phyloP scores from a whole-genome alignment of 495 filamentous ascomycete species.

The Daldinia grandis region DNA sequence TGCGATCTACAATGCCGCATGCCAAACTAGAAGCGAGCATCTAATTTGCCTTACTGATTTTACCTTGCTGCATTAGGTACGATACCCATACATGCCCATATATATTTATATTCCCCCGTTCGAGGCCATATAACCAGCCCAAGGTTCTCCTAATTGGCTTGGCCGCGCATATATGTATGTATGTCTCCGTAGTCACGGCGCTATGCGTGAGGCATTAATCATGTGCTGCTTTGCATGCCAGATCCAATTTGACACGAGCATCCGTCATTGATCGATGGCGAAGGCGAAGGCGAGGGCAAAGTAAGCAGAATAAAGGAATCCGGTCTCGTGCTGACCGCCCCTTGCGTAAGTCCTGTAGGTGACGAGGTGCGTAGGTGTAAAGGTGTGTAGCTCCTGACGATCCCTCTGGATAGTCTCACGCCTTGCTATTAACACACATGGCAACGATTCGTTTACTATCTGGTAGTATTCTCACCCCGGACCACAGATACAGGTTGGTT shows the following conservation, averaged over 20 bases:
- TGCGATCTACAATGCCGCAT: constrained; percentile 19
- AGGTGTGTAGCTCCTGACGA: constrained; percentile 35
- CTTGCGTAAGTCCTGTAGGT: constrained; percentile 28
- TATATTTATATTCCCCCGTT: neutral
- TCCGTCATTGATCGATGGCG: constrained; percentile 22
- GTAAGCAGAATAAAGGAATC: constrained; percentile 17
- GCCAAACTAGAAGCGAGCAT: constrained; percentile 7
- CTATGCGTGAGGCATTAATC: constrained; percentile 38
- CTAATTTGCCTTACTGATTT: constrained; percentile 1
- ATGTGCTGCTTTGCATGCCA: constrained; percentile 19
- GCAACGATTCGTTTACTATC: neutral
- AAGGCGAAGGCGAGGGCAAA: too few species aligned
- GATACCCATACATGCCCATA: neutral
- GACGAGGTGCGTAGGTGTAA: constrained; percentile 21
- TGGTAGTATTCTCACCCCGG: neutral
- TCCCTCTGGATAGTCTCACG: constrained; percentile 30
- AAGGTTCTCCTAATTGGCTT: constrained; percentile 17
- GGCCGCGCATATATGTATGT: constrained; percentile 9
- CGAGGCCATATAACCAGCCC: neutral
- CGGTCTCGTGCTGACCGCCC: constrained; percentile 29
- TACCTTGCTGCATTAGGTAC: constrained; percentile 4
- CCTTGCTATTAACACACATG: constrained; percentile 4
- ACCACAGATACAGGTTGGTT: neutral
- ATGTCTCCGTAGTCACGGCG: neutral
- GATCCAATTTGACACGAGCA: constrained; percentile 19